Percentiles rank a stretch among this genome's conserved stretches.
These are phyloP conservation scores for Acorus calamus DNA, from an alignment of 106 monocot species.

Conservation along the genomic window DNA sequence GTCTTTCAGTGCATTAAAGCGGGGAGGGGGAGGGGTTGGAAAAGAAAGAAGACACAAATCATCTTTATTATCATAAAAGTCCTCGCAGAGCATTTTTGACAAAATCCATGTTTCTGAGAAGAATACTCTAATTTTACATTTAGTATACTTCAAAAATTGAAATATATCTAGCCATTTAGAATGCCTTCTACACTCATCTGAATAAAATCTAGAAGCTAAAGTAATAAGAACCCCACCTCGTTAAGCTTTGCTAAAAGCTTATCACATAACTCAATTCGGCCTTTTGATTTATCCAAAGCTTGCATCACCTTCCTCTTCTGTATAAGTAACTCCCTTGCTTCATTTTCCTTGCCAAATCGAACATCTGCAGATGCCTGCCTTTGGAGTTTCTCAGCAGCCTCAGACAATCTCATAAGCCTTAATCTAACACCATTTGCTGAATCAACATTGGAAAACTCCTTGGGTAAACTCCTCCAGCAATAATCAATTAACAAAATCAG, in stretches of 20 bases:
- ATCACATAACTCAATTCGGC: constrained; percentile 55
- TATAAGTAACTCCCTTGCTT: constrained; percentile 54
- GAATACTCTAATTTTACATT: no score
- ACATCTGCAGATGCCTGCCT: constrained; percentile 42
- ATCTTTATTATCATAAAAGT: no score
- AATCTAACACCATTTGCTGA: constrained; percentile 56
- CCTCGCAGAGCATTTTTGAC: no score
- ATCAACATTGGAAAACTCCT: constrained; percentile 13
- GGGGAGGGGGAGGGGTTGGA: no score
- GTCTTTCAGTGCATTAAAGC: no score
- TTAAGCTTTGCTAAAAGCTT: constrained; percentile 53
- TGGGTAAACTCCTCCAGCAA: no score
- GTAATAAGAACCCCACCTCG: constrained; percentile 30
- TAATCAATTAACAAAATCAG: background rate
- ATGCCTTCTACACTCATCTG: no score
- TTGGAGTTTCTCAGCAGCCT: constrained; percentile 67
- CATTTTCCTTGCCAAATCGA: constrained; percentile 43
- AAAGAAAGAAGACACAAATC: no score
- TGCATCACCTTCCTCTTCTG: constrained; percentile 60
- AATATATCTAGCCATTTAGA: background rate
- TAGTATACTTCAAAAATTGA: background rate
- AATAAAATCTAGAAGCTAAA: no score
- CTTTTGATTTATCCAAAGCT: constrained; percentile 59
- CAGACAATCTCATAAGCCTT: constrained; percentile 65
- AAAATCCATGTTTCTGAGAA: no score